Evolutionary conservation across 805 yeast genomes (phyloP), one percentile per base, ranked within the genome.

Genomic region (Saccharomycopsis fodiens): DNA sequence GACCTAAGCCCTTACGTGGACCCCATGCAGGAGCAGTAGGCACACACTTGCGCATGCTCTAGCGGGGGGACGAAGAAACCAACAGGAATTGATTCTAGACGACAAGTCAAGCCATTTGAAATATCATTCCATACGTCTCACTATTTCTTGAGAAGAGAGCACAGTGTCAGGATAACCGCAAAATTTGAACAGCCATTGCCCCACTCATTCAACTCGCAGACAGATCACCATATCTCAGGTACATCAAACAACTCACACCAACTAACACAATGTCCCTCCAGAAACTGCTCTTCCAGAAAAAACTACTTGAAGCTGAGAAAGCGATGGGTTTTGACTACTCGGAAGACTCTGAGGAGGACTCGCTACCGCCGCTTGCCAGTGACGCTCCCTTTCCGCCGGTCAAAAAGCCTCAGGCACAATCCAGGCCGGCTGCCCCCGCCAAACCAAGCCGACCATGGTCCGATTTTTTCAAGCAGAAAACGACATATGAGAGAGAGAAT

Each of bases 381-480:
- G 52, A 48, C 34, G 52, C 52, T 13, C 46, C 48, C 6, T 48
- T 48, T 15, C 49, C 49, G n/a, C 40, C 49, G 3, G 27, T 13
- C 16, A 27, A 42, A 17, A 4, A 15, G 3, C 46, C 48, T 3
- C 16, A 16, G 10, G 25, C 29, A 15, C 27, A n/a, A 19, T 23
- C 42, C 22, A 22, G 13, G 12, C n/a, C 5, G 13, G 22, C 8
- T 17, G 16, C 25, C 13, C 21, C 20, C 42, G n/a, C n/a, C n/a
- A n/a, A n/a, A n/a, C n/a, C n/a, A n/a, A n/a, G n/a, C n/a, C 30
- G 16, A 10, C 8, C 27, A 5, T 67, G 72, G 72, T 34, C 49
- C 0, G 64, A 61, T 3, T 68, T 50, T 48, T 72, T 72, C 45
- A 58, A 57, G 2, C 35, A 50, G 13, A 59, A 61, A 29, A 62